Conservation (phyloP, 1,284 basidiomycete species). For the Trichosporon faecale region DNA sequence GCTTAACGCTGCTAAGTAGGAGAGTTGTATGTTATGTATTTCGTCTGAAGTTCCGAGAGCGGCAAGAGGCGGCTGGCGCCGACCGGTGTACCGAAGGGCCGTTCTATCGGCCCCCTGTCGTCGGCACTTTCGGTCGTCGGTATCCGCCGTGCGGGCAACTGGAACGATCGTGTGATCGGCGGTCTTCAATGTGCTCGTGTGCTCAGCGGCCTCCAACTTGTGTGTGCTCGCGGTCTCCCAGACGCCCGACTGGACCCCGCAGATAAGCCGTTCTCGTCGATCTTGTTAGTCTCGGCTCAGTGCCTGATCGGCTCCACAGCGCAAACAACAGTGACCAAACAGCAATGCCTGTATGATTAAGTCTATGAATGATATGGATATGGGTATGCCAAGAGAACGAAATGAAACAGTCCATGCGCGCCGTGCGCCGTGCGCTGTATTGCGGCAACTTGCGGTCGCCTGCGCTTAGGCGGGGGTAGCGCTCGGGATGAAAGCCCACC, state of each 20-base stretch:
- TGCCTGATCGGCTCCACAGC: background rate
- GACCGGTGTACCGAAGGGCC: too few species aligned
- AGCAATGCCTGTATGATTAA: background rate
- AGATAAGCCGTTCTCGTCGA: background rate
- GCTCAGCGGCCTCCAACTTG: too few species aligned
- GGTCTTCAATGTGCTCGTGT: too few species aligned
- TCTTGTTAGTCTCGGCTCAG: background rate
- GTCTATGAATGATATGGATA: background rate
- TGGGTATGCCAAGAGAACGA: background rate
- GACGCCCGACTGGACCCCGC: background rate
- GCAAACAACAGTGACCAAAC: background rate
- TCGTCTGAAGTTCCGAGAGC: background rate
- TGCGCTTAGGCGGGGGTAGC: background rate
- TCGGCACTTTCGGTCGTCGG: too few species aligned
- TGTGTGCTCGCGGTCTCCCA: too few species aligned
- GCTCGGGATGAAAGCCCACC: conserved; percentile 65
- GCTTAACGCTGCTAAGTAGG: conserved; percentile 11
- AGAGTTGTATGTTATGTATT: background rate
- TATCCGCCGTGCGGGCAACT: too few species aligned
- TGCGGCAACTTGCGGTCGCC: background rate
- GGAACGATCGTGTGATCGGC: too few species aligned
- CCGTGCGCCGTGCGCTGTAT: background rate
- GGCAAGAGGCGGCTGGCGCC: too few species aligned
- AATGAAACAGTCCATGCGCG: background rate
- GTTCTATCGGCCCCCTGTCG: too few species aligned